Evolutionary conservation across 306 rosid species (phyloP).

Genomic region (Carpinus fangiana): DNA sequence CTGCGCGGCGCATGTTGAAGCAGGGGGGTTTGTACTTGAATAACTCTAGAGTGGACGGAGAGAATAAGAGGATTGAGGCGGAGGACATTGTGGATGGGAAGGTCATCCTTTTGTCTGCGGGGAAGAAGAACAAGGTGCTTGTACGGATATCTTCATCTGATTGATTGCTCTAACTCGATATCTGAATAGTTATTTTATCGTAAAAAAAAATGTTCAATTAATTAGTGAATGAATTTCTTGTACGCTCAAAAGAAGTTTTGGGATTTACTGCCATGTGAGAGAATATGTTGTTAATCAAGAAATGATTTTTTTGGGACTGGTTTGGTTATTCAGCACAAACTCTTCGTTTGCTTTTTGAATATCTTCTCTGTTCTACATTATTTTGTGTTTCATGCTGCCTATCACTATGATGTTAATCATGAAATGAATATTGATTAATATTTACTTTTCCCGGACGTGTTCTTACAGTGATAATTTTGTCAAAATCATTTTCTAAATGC

Average conservation of each 20-base stretch:
- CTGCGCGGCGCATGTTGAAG: constrained; percentile 82
- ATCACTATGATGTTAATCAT: background rate
- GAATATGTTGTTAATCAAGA: background rate
- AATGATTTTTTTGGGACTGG: background rate
- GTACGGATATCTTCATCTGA: constrained; percentile 58
- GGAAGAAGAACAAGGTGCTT: constrained; percentile 94
- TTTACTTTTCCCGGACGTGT: too few relatives aligned
- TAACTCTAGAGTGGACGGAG: constrained; percentile 72
- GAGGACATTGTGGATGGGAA: constrained; percentile 85
- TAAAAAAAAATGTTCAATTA: constrained; percentile 13
- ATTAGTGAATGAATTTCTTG: constrained; percentile 25
- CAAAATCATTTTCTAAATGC: too few relatives aligned
- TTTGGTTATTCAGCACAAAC: background rate
- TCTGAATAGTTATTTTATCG: constrained; percentile 26
- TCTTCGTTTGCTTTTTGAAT: background rate
- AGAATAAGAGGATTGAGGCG: constrained; percentile 59
- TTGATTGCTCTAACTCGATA: background rate
- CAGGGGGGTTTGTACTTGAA: constrained; percentile 96
- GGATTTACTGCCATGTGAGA: constrained; percentile 13
- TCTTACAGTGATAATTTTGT: too few relatives aligned
- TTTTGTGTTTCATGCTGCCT: background rate
- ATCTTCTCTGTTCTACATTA: background rate
- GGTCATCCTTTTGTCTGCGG: constrained; percentile 85
- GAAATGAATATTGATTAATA: background rate
- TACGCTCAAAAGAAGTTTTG: constrained; percentile 7